Evolutionary conservation across 306 rosid species (phyloP).

Genomic region (Prunus dulcis): DNA sequence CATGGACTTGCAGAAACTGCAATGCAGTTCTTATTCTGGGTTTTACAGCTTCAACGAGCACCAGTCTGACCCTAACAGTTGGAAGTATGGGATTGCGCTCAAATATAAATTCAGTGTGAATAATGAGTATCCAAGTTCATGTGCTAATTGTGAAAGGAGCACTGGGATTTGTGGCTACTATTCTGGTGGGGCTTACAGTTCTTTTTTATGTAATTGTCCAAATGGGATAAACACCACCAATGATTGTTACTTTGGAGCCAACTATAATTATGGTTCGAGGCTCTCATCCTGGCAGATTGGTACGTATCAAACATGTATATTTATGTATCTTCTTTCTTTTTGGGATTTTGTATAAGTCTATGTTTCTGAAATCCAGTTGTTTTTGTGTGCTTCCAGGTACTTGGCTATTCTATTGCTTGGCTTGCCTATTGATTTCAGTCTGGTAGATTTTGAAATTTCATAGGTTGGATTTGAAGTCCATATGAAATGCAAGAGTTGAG

Average conservation of each 20-base stretch:
- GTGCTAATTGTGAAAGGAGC: slow-evolving; percentile 64
- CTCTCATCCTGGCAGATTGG: slow-evolving; percentile 35
- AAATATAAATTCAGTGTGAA: slow-evolving; percentile 70
- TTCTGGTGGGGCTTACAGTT: slow-evolving; percentile 28
- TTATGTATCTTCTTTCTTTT: no score
- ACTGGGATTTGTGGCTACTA: slow-evolving; percentile 61
- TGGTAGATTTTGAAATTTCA: not conserved
- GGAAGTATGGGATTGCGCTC: slow-evolving; percentile 85
- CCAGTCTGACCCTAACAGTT: slow-evolving; percentile 60
- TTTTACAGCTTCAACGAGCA: slow-evolving; percentile 69
- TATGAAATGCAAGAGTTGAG: not conserved
- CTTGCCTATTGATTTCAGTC: slow-evolving; percentile 32
- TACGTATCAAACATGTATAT: slow-evolving; percentile 18
- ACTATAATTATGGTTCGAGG: slow-evolving; percentile 41
- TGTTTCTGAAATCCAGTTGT: not conserved
- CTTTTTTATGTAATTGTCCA: slow-evolving; percentile 76
- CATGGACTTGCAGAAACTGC: slow-evolving; percentile 76
- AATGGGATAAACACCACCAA: slow-evolving; percentile 62
- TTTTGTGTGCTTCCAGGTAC: slow-evolving; percentile 35
- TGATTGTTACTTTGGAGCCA: slow-evolving; percentile 56
- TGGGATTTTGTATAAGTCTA: not conserved
- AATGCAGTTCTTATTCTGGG: slow-evolving; percentile 75
- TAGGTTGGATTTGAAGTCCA: not conserved
- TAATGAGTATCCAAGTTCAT: slow-evolving; percentile 66
- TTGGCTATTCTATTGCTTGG: slow-evolving; percentile 33